Percentiles rank a stretch among this genome's conserved stretches.
Evolutionary conservation across 257 asterid genomes (phyloP).

Genomic region (Nicotiana attenuata): DNA sequence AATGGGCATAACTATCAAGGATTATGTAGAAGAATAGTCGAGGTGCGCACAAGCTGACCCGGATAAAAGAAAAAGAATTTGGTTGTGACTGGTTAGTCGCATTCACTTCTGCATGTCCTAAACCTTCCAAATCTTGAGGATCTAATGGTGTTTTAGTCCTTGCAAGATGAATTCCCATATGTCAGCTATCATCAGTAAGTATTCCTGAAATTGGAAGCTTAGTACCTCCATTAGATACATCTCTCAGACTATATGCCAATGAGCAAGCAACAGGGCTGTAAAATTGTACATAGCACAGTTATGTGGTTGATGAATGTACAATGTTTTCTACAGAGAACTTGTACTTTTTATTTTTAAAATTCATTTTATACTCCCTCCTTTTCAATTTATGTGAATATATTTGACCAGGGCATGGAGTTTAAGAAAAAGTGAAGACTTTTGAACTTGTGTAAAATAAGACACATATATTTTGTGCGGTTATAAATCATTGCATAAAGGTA

Average conservation of each 20-base stretch:
- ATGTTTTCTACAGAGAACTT: neutral
- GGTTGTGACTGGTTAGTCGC: neutral
- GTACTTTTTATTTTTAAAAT: neutral
- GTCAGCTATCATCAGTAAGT: neutral
- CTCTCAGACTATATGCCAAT: neutral
- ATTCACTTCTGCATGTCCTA: neutral
- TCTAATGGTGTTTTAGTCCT: conserved; percentile 7
- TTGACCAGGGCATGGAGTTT: too few relatives aligned
- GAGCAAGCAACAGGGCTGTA: neutral
- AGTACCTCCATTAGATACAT: neutral
- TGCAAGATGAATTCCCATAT: conserved; percentile 4
- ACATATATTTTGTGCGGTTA: too few relatives aligned
- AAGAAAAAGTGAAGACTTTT: too few relatives aligned
- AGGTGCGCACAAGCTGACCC: too few relatives aligned
- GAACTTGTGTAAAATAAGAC: too few relatives aligned
- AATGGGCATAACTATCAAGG: neutral
- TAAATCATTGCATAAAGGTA: too few relatives aligned
- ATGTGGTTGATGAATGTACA: neutral
- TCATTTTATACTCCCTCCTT: neutral
- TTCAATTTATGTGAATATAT: too few relatives aligned
- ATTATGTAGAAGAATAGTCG: neutral
- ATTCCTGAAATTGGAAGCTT: neutral
- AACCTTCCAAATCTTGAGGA: neutral
- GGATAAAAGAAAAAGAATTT: neutral
- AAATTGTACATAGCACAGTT: neutral